Evolutionary conservation across 805 yeast genomes (phyloP), one percentile per base, ranked within the genome.

Genomic region (Starmerella bacillaris): DNA sequence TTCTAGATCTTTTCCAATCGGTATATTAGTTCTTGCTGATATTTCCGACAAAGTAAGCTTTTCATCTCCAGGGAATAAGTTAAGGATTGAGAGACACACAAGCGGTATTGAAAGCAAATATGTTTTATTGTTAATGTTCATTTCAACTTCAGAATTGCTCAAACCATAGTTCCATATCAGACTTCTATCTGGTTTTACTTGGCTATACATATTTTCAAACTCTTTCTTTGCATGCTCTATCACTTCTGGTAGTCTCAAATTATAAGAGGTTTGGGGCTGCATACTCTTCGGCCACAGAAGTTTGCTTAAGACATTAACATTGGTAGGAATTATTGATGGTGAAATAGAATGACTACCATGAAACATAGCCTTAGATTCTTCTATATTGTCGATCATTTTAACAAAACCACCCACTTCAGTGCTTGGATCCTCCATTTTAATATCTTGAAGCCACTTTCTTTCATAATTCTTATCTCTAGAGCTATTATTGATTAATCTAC

Each of bases 341-440:
- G 33, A 68, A 72, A 44, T 61, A 61, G 48, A 73, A 68, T 33
- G 59, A 54, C 20, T 51, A 43, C 48, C 73, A 71, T 51, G 83
- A 63, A 39, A 79, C 83, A 43, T 68, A 69, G 12, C 22, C 4
- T 31, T 35, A 0, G 93, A 78, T 3, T 82, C 68, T 47, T 79
- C 71, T 63, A 86, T 79, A 58, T 86, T 95, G 50, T 74, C 76
- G 55, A 89, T 82, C 98, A 89, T 89, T 50, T 80, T 78, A 15
- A 93, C 79, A 56, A 86, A 79, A 53, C 82, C 34, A 19, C n/a
- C 29, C 8, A 31, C 14, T 15, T 36, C 40, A 11, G 40, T 22
- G 18, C 24, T 26, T 2, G 31, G 27, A 11, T 36, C 37, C 16
- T 26, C 36, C 9, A 30, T 37, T 12, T 32, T 24, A 27, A 37